A percentile compares a stretch with the other conserved stretches of the same genome.
phyloP scores from a whole-genome alignment of 1,284 basidiomycete species.

The Puccinia triticina region DNA sequence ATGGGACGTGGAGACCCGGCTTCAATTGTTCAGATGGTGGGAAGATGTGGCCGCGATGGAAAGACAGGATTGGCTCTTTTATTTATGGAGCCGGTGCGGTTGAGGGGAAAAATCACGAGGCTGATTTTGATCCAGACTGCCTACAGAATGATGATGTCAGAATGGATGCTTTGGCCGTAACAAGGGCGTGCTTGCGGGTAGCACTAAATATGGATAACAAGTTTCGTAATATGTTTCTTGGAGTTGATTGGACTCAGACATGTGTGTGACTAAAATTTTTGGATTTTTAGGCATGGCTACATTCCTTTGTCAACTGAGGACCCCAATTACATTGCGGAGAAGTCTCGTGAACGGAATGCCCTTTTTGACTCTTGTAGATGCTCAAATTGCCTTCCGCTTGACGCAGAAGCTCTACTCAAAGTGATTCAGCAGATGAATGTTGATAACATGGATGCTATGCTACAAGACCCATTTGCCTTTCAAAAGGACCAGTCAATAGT shows the following conservation, averaged over 20 bases:
- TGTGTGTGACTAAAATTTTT: neutral
- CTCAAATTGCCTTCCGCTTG: too few relatives aligned
- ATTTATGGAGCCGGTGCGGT: neutral
- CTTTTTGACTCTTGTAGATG: too few relatives aligned
- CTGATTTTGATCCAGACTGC: neutral
- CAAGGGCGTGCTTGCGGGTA: neutral
- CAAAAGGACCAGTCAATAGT: too few relatives aligned
- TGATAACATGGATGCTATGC: too few relatives aligned
- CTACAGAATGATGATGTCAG: neutral
- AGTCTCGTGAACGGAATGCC: too few relatives aligned
- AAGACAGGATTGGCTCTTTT: neutral
- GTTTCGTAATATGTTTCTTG: neutral
- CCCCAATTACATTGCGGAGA: too few relatives aligned
- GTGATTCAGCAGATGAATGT: too few relatives aligned
- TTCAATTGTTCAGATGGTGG: constrained; percentile 27
- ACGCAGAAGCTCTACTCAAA: too few relatives aligned
- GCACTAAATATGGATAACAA: neutral
- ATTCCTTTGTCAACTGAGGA: neutral
- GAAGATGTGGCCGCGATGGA: constrained; percentile 5
- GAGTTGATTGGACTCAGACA: neutral
- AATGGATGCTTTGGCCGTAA: constrained; percentile 10
- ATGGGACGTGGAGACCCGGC: constrained; percentile 20
- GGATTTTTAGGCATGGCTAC: neutral
- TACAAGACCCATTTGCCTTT: too few relatives aligned
- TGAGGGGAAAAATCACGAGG: neutral